Evolutionary conservation across 331 rosid species (phyloP), one percentile per base, ranked within the genome.

Genomic region (Quercus lobata): DNA sequence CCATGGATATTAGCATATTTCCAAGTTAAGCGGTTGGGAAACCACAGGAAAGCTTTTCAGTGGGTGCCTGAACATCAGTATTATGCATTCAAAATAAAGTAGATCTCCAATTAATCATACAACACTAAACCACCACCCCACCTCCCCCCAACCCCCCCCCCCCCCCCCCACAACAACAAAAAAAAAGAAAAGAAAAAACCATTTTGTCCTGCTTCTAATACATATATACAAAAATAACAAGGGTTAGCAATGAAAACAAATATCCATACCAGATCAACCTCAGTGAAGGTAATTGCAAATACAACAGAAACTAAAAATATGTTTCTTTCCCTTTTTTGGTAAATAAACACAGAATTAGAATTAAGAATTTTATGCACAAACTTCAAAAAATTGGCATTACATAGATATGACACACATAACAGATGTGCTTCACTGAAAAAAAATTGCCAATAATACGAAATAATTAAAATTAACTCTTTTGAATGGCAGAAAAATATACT

Each of bases 401-500:
- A 63, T 27, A 63, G 49, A 41, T 9, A 41, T 41, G 49, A 22
- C 25, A 58, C 16, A 22, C 22, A 58, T 58, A 58, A 58, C 30
- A 22, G 24, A 58, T 22, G 65, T 58, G 29, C 25, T 58, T 57
- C 24, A 57, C 49, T 52, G 18, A 24, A 41, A 73, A 18, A 18
- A 46, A 41, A 68, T 57, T 54, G 16, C 15, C 29, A 57, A 79
- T 46, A 56, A 78, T 6, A 76, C 4, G 14, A 41, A 41, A 70
- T 71, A 54, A 72, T 69, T 73, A 74, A 65, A 8, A 74, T 18
- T n/a, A 71, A 41, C 63, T 32, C 34, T 63, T 49, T 57, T 35
- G 44, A 2, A 57, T 32, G 30, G 75, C 77, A 68, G 61, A 82
- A 75, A 41, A 53, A 78, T 57, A 35, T 77, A 74, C 65, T 27